Evolutionary conservation across 2,329 filamentous ascomycete genomes (phyloP).

Genomic region (Pseudogymnoascus sp.): DNA sequence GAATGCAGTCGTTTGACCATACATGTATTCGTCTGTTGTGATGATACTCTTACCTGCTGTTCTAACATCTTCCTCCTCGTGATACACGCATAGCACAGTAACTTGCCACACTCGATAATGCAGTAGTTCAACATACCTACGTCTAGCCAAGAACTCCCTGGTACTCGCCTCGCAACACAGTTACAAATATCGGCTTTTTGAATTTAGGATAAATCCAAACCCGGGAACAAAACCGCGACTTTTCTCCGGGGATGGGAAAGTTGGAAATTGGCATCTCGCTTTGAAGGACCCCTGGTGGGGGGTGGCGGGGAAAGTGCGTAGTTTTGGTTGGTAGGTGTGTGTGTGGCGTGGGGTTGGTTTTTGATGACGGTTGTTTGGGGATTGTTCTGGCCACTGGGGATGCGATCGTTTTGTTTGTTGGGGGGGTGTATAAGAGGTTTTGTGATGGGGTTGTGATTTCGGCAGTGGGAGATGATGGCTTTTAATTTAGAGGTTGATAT

Average conservation of each 20-base stretch:
- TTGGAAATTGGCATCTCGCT: neutral
- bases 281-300: neutral
- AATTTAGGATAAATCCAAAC: neutral
- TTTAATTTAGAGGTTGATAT: neutral
- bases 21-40: neutral
- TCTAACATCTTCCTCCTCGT: neutral
- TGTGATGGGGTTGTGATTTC: neutral
- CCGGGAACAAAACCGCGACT: neutral
- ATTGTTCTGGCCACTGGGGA: neutral
- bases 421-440: neutral
- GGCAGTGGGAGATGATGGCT: neutral
- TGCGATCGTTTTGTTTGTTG: too few species aligned
- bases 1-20: constrained; percentile 4
- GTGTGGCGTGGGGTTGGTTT: neutral
- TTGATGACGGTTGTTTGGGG: neutral
- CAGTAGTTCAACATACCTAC: too few species aligned
- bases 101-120: neutral
- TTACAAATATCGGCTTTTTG: neutral
- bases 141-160: too few species aligned
- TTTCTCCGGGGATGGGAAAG: neutral
- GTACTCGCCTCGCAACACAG: neutral
- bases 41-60: neutral
- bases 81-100: neutral
- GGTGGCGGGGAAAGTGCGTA: neutral
- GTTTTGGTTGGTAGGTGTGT: neutral